phyloP scores from a whole-genome alignment of 2,329 filamentous ascomycete genomes.

The Claviceps capensis region DNA sequence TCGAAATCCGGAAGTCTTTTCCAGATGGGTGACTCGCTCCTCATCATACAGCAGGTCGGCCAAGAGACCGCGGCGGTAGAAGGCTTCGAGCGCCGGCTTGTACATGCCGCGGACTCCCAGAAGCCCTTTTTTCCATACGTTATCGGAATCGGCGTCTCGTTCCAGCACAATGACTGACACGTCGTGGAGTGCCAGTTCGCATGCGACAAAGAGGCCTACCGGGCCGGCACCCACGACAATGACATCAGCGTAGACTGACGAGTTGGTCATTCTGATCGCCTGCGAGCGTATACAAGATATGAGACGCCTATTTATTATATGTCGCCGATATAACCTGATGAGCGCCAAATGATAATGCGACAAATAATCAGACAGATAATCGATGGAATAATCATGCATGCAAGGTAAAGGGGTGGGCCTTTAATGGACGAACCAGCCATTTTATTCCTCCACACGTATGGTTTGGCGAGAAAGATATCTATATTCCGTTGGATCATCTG shows the following conservation, averaged over 20 bases:
- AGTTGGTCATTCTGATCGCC: not conserved
- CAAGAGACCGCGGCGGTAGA: slow-evolving; percentile 26
- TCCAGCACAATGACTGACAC: slow-evolving; percentile 25
- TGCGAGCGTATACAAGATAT: not conserved
- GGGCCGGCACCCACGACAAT: slow-evolving; percentile 22
- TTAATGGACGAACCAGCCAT: not conserved
- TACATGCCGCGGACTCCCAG: slow-evolving; percentile 17
- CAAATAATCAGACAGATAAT: too few species aligned
- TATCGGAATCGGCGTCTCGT: slow-evolving; percentile 3
- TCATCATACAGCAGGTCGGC: slow-evolving; percentile 11
- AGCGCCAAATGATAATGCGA: too few species aligned
- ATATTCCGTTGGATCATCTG: too few species aligned
- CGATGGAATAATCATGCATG: too few species aligned
- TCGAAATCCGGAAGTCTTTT: slow-evolving; percentile 11
- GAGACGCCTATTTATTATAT: too few species aligned
- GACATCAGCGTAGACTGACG: slow-evolving; percentile 13
- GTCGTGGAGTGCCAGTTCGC: slow-evolving; percentile 19
- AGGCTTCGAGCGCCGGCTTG: slow-evolving; percentile 13
- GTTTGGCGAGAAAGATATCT: too few species aligned
- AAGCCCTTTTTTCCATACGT: slow-evolving; percentile 15
- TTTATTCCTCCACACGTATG: too few species aligned
- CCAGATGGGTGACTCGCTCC: slow-evolving; percentile 1
- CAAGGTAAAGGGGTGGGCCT: not conserved
- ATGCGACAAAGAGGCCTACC: slow-evolving; percentile 22
- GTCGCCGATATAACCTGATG: too few species aligned